phyloP scores from a whole-genome alignment of 192 early-diverging fungal species.

The Gonapodya prolifera region DNA sequence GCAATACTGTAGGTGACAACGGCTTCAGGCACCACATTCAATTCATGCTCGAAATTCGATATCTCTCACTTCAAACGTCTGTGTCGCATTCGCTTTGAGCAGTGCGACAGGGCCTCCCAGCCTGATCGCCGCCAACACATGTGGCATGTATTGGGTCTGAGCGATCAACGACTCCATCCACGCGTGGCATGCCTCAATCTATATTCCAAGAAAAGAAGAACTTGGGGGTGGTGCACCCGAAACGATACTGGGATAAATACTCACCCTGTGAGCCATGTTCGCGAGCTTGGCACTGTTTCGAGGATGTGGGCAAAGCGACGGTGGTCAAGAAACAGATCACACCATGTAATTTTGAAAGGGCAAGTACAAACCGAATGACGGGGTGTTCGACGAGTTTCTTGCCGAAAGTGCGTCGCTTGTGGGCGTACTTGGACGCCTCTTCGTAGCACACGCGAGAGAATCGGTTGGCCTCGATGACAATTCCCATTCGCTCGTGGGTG shows the following conservation, averaged over 20 bases:
- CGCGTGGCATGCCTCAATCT: slow-evolving; percentile 74
- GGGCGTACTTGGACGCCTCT: slow-evolving; percentile 61
- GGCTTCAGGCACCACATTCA: background rate
- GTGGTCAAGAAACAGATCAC: slow-evolving; percentile 8
- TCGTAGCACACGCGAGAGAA: slow-evolving; percentile 79
- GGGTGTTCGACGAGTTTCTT: slow-evolving; percentile 75
- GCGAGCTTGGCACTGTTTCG: slow-evolving; percentile 48
- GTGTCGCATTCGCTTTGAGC: slow-evolving; percentile 71
- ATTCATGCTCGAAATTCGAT: background rate
- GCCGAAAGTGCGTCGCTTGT: slow-evolving; percentile 78
- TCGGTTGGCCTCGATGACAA: slow-evolving; percentile 70
- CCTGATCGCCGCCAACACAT: slow-evolving; percentile 53
- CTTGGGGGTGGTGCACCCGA: background rate
- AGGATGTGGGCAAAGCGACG: slow-evolving; percentile 10
- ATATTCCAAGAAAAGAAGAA: background rate
- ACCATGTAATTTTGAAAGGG: slow-evolving; percentile 8
- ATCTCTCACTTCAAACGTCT: slow-evolving; percentile 44
- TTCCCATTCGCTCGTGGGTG: slow-evolving; percentile 67
- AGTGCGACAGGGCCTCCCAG: slow-evolving; percentile 78
- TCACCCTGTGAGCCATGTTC: slow-evolving; percentile 51
- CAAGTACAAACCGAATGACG: slow-evolving; percentile 58
- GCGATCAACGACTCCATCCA: slow-evolving; percentile 70
- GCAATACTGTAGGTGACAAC: slow-evolving; percentile 36
- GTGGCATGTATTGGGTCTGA: slow-evolving; percentile 54
- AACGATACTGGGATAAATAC: background rate